phyloP scores from a whole-genome alignment of 352 stramenopile species.

The Pythium grandisporangium region DNA sequence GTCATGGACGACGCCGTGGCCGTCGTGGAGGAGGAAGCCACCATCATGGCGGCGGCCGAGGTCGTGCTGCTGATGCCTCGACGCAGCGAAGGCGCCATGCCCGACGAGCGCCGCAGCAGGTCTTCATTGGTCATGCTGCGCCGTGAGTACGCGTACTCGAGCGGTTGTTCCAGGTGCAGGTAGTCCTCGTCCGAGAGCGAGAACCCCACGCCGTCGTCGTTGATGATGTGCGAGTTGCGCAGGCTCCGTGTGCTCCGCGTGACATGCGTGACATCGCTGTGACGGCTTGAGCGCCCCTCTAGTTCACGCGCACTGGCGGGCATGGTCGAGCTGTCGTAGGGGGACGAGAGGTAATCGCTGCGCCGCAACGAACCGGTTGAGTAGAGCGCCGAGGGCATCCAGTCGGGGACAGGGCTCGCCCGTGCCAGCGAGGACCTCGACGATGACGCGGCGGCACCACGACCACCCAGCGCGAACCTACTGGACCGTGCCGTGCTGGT shows the following conservation, averaged over 20 bases:
- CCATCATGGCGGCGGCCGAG: neutral
- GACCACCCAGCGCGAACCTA: too few species aligned
- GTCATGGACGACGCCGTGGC: neutral
- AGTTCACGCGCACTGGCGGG: conserved; percentile 13
- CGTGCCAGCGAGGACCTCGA: neutral
- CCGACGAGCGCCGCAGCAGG: neutral
- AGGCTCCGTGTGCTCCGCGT: conserved; percentile 22
- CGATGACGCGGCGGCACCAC: neutral
- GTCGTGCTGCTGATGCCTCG: too few species aligned
- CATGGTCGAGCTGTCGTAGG: conserved; percentile 13
- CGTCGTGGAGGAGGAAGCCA: neutral
- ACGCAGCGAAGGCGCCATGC: too few species aligned
- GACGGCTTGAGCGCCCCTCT: conserved; percentile 18
- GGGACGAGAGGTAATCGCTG: conserved; percentile 36
- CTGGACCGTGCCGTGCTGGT: too few species aligned
- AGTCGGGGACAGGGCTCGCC: neutral
- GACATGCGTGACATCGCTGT: conserved; percentile 10
- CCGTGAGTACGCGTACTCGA: conserved; percentile 17
- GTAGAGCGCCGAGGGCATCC: conserved; percentile 10
- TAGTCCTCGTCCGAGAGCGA: conserved; percentile 69
- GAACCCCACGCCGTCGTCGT: conserved; percentile 26
- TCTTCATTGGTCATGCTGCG: neutral
- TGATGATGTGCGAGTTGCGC: conserved; percentile 14
- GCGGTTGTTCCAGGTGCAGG: conserved; percentile 39
- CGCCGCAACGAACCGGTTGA: conserved; percentile 12